phyloP scores from a whole-genome alignment of 768 basidiomycete genomes.

The Boletus fagicola region DNA sequence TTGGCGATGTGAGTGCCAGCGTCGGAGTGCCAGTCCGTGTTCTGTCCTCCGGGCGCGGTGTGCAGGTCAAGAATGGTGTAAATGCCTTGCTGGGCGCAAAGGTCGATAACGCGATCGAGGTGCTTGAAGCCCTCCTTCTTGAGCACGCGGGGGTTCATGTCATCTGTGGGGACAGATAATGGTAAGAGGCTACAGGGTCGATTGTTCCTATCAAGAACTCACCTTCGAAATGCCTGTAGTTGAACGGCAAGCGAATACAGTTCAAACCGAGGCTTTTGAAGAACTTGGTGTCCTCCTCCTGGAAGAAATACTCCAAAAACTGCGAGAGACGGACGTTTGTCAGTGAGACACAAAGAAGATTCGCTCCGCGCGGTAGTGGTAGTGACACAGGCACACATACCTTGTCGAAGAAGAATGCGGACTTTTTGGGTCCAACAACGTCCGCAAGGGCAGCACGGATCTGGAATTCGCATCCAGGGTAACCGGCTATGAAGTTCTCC shows the following conservation, averaged over 20 bases:
- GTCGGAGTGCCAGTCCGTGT: slow-evolving; percentile 80
- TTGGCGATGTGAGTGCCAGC: slow-evolving; percentile 65
- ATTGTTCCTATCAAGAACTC: neutral
- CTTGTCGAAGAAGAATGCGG: slow-evolving; percentile 83
- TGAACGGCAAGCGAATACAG: slow-evolving; percentile 73
- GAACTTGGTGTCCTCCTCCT: slow-evolving; percentile 69
- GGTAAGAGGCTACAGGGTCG: neutral
- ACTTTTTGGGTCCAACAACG: slow-evolving; percentile 63
- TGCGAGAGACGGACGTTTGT: slow-evolving; percentile 23
- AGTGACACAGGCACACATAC: slow-evolving; percentile 36
- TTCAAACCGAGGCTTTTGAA: slow-evolving; percentile 79
- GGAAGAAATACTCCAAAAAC: slow-evolving; percentile 86
- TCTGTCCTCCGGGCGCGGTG: slow-evolving; percentile 71
- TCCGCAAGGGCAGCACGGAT: slow-evolving; percentile 68
- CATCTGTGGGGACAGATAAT: slow-evolving; percentile 41
- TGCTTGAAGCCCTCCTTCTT: slow-evolving; percentile 76
- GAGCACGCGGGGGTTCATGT: slow-evolving; percentile 75
- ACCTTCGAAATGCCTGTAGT: slow-evolving; percentile 70
- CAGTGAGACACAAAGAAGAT: neutral
- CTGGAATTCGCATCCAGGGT: slow-evolving; percentile 79
- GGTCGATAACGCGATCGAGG: slow-evolving; percentile 75
- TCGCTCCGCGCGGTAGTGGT: neutral
- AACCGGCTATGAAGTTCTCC: slow-evolving; percentile 79
- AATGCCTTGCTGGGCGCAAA: slow-evolving; percentile 73
- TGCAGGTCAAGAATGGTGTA: slow-evolving; percentile 82